phyloP scores from a whole-genome alignment of 768 basidiomycete genomes.

The Phallus indusiatus region DNA sequence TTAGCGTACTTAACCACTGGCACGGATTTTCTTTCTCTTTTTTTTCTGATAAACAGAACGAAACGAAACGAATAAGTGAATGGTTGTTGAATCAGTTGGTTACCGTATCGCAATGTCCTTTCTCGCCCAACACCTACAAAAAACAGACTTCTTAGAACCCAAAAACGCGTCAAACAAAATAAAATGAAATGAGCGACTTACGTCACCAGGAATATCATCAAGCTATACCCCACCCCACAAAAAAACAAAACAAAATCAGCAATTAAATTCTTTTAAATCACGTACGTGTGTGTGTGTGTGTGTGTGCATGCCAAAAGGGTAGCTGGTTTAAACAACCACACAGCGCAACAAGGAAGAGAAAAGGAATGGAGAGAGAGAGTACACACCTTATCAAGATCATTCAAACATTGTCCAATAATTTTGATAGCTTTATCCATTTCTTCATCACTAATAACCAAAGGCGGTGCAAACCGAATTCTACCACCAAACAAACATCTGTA shows the following conservation, averaged over 20 bases:
- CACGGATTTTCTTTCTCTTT: no score
- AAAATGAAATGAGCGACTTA: neutral
- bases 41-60: no score
- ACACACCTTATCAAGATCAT: conserved; percentile 71
- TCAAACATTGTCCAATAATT: conserved; percentile 67
- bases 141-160: neutral
- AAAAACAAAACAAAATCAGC: no score
- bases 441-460: conserved; percentile 69
- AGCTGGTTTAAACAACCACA: no score
- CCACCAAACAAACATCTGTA: neutral
- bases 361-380: neutral
- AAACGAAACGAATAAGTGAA: no score
- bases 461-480: conserved; percentile 95
- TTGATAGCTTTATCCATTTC: conserved; percentile 34
- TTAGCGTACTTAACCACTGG: no score
- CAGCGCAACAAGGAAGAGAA: neutral
- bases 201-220: conserved; percentile 54
- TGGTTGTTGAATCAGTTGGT: no score
- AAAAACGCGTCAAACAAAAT: neutral
- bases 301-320: no score
- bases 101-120: conserved; percentile 38
- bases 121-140: conserved; percentile 43
- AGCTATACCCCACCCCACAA: conserved; percentile 26
- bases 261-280: no score
- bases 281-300: no score